These are phyloP conservation scores for Powellomyces hirtus DNA, from an alignment of 192 early-diverging fungal genomes.

Conservation along the genomic window DNA sequence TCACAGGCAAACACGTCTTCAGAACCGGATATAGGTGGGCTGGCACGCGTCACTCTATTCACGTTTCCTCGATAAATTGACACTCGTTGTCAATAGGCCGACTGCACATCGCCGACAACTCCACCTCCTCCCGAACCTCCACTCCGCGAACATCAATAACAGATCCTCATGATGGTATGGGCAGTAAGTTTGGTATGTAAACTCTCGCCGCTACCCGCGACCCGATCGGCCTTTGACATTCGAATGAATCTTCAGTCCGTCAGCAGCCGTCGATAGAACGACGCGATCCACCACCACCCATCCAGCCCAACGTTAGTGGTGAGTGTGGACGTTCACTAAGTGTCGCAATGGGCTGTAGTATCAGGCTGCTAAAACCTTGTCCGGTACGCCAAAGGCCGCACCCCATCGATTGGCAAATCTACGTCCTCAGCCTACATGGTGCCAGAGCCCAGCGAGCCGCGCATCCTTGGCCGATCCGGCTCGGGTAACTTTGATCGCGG, in stretches of 20 bases:
- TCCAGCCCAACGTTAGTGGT: not conserved
- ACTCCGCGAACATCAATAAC: not conserved
- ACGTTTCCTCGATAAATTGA: too few relatives aligned
- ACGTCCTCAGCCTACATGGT: too few relatives aligned
- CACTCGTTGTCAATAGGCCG: not conserved
- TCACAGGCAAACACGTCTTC: too few relatives aligned
- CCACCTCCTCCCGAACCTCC: not conserved
- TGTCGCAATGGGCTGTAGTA: too few relatives aligned
- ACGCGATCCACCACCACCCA: not conserved
- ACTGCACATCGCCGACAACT: not conserved
- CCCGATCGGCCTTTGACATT: too few relatives aligned
- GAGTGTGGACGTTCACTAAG: too few relatives aligned
- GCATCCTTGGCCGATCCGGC: not conserved
- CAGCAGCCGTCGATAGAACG: not conserved
- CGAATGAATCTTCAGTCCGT: too few relatives aligned
- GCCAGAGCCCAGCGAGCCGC: not conserved
- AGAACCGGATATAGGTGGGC: constrained; percentile 14
- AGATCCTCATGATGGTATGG: not conserved
- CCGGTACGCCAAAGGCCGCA: too few relatives aligned
- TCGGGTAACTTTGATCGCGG: constrained; percentile 11
- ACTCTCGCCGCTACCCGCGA: too few relatives aligned
- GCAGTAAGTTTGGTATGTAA: not conserved
- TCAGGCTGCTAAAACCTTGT: too few relatives aligned
- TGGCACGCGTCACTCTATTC: too few relatives aligned
- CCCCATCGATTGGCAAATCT: too few relatives aligned